phyloP scores from a whole-genome alignment of 805 yeast genomes.

The Starmerella stigmatis region DNA sequence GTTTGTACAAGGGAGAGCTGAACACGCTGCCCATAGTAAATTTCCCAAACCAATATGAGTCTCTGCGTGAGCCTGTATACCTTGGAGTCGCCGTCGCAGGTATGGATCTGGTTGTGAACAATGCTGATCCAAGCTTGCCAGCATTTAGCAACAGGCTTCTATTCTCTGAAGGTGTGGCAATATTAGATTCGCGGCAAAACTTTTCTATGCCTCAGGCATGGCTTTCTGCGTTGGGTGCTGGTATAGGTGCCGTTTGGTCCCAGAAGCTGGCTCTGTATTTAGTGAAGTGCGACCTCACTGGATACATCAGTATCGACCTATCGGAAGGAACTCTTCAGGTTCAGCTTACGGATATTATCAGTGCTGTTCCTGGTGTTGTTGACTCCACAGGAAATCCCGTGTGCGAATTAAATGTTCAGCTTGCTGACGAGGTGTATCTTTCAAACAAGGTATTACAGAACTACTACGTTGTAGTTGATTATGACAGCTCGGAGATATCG shows the following conservation, averaged over 20 bases:
- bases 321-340: background rate
- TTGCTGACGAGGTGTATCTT: slow-evolving; percentile 6
- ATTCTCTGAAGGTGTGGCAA: slow-evolving; percentile 2
- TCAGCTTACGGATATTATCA: slow-evolving; percentile 1
- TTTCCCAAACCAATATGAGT: background rate
- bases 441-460: slow-evolving; percentile 12
- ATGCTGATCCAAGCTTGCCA: background rate
- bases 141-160: background rate
- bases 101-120: background rate
- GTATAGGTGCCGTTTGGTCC: slow-evolving; percentile 12
- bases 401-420: slow-evolving; percentile 13
- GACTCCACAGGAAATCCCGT: slow-evolving; percentile 6
- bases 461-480: slow-evolving; percentile 16
- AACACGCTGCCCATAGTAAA: slow-evolving; percentile 7
- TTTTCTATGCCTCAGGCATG: slow-evolving; percentile 11
- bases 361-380: background rate
- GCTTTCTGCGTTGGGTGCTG: slow-evolving; percentile 4
- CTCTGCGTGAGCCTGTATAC: slow-evolving; percentile 11
- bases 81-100: slow-evolving; percentile 5
- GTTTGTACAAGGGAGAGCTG: slow-evolving; percentile 6
- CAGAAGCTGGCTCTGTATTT: slow-evolving; percentile 5
- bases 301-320: background rate
- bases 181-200: slow-evolving; percentile 9
- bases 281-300: slow-evolving; percentile 9
- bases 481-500: slow-evolving; percentile 6